Percentiles rank a stretch among this genome's conserved stretches.
Conservation (phyloP, 257 asterid genomes). For the Solanum piurae region DNA sequence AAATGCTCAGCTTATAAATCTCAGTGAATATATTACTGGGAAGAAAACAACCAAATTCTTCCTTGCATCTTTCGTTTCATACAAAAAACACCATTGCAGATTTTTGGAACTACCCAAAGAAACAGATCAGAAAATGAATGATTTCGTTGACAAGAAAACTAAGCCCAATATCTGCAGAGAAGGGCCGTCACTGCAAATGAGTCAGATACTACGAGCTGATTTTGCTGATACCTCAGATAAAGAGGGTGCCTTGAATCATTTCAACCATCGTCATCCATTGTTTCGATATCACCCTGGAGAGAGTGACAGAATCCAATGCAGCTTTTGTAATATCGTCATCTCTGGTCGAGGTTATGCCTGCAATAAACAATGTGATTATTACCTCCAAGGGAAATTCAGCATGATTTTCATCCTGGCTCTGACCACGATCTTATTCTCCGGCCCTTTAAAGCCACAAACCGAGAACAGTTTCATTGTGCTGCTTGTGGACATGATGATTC, state of each 20-base stretch:
- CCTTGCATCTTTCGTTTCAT: not conserved
- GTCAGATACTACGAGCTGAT: not conserved
- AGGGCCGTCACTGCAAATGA: not conserved
- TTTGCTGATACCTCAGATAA: not conserved
- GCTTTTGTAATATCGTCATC: not conserved
- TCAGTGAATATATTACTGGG: no score
- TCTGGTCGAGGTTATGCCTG: not conserved
- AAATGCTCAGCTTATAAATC: no score
- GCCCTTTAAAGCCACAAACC: not conserved
- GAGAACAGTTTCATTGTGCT: not conserved
- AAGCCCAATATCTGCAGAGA: not conserved
- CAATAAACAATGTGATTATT: not conserved
- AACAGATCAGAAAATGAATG: not conserved
- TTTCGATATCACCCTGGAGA: fast-evolving
- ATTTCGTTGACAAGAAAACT: not conserved
- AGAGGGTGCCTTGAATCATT: not conserved
- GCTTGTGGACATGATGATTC: not conserved
- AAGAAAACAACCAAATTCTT: not conserved
- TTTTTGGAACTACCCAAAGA: not conserved
- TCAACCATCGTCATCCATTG: not conserved
- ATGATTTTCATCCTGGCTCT: not conserved
- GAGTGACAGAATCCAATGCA: not conserved
- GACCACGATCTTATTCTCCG: not conserved
- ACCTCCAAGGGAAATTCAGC: not conserved
- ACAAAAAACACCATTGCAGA: no score